phyloP scores from a whole-genome alignment of 495 filamentous ascomycete genomes.

The Podospora pseudopauciseta region DNA sequence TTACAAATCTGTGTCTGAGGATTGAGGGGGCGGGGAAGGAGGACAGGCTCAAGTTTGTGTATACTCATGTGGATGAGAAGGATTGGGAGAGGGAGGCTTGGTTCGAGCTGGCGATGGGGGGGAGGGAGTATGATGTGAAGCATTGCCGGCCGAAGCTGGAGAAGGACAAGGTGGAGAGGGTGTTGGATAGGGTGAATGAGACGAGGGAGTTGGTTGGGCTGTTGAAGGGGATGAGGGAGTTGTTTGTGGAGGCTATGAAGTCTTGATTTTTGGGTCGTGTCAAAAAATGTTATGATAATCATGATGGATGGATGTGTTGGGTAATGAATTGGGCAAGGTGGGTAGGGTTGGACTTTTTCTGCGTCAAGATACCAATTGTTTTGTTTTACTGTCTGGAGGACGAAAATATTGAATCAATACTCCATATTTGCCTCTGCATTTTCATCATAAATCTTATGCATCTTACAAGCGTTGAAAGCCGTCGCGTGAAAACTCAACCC shows the following conservation, averaged over 20 bases:
- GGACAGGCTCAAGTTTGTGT: constrained; percentile 87
- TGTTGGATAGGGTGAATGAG: constrained; percentile 77
- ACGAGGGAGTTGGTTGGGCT: constrained; percentile 74
- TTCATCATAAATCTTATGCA: neutral
- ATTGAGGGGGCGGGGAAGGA: constrained; percentile 85
- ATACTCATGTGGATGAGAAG: constrained; percentile 79
- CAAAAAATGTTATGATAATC: neutral
- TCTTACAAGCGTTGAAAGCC: neutral
- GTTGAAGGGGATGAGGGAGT: constrained; percentile 86
- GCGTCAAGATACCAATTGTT: neutral
- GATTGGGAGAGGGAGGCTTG: constrained; percentile 87
- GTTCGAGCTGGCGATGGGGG: constrained; percentile 83
- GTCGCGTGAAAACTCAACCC: neutral
- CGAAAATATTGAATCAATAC: neutral
- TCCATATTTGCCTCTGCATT: neutral
- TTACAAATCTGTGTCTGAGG: constrained; percentile 78
- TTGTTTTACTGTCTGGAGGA: neutral
- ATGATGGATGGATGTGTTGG: neutral
- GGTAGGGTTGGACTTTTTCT: neutral
- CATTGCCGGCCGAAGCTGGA: constrained; percentile 77
- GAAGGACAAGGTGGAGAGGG: constrained; percentile 63
- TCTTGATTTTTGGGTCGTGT: constrained; percentile 25
- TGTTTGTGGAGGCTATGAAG: constrained; percentile 66
- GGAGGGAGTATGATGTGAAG: constrained; percentile 77
- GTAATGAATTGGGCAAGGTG: neutral